Conservation (phyloP, 176 grass and related monocot species). For the Bromus sterilis region DNA sequence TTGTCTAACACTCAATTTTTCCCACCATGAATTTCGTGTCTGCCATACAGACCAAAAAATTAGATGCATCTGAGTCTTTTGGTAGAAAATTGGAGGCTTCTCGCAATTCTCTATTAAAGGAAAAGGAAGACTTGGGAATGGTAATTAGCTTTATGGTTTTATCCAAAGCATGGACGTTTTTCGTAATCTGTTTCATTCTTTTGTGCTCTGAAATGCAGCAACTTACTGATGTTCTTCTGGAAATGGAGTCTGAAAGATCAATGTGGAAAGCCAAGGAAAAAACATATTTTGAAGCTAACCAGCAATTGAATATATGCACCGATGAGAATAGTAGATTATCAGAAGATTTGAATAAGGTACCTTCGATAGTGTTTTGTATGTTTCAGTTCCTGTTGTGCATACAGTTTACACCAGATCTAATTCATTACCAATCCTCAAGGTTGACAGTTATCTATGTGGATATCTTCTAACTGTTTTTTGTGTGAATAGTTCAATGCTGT, state of each 20-base stretch:
- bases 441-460: background rate
- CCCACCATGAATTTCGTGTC: background rate
- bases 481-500: background rate
- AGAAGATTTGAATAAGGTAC: constrained; percentile 68
- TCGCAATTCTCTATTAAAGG: constrained; percentile 45
- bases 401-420: too few relatives aligned
- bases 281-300: constrained; percentile 40
- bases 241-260: constrained; percentile 81
- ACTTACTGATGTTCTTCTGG: constrained; percentile 83
- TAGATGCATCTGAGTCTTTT: constrained; percentile 45
- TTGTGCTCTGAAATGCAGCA: constrained; percentile 50
- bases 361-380: too few relatives aligned
- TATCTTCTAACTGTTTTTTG: background rate
- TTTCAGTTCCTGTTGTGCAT: too few relatives aligned
- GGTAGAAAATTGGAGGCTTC: constrained; percentile 43
- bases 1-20: background rate
- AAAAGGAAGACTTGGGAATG: constrained; percentile 89
- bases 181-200: constrained; percentile 7
- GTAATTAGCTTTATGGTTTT: constrained; percentile 44
- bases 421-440: background rate
- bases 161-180: background rate
- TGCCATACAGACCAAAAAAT: constrained; percentile 44
- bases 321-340: constrained; percentile 57
- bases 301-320: constrained; percentile 39
- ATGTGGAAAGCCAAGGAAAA: constrained; percentile 55